Percentiles rank a stretch among this genome's conserved stretches.
These are phyloP conservation scores for Corynascus novoguineensis DNA, from an alignment of 495 filamentous ascomycete genomes.

Conservation along the genomic window DNA sequence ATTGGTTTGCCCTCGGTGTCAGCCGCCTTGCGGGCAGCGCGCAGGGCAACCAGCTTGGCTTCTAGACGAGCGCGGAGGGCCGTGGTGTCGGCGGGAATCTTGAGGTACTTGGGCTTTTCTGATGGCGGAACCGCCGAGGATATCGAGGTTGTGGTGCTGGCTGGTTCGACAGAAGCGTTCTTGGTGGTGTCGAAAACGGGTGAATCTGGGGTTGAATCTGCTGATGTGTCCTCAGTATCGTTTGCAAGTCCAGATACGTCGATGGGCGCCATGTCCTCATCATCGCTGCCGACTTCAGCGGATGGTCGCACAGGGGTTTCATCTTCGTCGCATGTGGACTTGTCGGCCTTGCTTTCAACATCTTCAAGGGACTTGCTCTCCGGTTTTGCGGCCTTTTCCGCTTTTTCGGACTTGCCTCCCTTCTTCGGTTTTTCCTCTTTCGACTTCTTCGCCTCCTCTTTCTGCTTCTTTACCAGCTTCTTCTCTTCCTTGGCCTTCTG, in stretches of 20 bases:
- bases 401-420: conserved; percentile 19
- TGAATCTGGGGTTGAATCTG: conserved; percentile 54
- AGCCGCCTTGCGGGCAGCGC: conserved; percentile 75
- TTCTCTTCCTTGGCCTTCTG: conserved; percentile 33
- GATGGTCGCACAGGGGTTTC: conserved; percentile 16
- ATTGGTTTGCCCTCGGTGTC: conserved; percentile 72
- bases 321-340: conserved; percentile 5
- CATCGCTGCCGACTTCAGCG: conserved; percentile 18
- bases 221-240: conserved; percentile 43
- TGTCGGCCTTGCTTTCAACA: not conserved
- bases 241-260: conserved; percentile 43
- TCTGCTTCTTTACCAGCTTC: conserved; percentile 33
- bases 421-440: conserved; percentile 23
- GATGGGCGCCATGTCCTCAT: conserved; percentile 33
- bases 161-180: conserved; percentile 34
- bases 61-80: conserved; percentile 68
- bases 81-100: conserved; percentile 57
- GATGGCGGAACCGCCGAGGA: conserved; percentile 62
- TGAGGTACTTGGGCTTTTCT: conserved; percentile 49
- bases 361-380: not conserved
- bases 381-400: conserved; percentile 13
- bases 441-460: conserved; percentile 32
- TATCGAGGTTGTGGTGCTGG: conserved; percentile 65
- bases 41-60: conserved; percentile 74
- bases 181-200: conserved; percentile 58